A percentile compares a stretch with the other conserved stretches of the same genome.
These are phyloP conservation scores for Gnetum montanum DNA, from an alignment of 75 land plant genomes.

Conservation along the genomic window DNA sequence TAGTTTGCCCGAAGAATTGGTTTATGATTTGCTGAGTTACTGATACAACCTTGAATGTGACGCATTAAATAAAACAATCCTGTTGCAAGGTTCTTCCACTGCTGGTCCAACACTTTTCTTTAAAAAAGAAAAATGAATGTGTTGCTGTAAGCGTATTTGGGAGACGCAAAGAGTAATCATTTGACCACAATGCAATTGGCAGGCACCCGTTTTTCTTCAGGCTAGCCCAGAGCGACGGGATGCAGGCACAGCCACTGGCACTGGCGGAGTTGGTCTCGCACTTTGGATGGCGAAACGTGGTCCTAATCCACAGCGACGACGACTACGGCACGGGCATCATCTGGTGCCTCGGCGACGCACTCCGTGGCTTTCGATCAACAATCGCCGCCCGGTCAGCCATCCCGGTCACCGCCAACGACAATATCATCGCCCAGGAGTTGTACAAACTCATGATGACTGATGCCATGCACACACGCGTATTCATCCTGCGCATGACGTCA, in stretches of 20 bases:
- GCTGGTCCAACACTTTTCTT: too few relatives aligned
- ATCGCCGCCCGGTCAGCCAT: conserved; percentile 34
- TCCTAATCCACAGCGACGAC: conserved; percentile 14
- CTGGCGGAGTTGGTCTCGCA: conserved; percentile 15
- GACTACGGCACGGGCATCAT: conserved; percentile 11
- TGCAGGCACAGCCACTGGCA: conserved; percentile 22
- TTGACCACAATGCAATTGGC: conserved; percentile 9
- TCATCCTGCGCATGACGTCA: conserved; percentile 30
- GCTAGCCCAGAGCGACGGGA: conserved; percentile 16
- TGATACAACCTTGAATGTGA: too few relatives aligned
- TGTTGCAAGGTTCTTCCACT: too few relatives aligned
- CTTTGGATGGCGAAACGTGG: conserved; percentile 28
- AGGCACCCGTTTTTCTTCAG: conserved; percentile 22
- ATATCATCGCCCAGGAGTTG: conserved; percentile 6
- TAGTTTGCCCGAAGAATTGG: too few relatives aligned
- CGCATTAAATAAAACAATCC: too few relatives aligned
- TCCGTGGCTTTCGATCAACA: conserved; percentile 12
- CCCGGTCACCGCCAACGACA: conserved; percentile 13
- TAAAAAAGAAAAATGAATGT: too few relatives aligned
- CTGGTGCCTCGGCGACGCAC: conserved; percentile 7
- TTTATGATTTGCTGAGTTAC: too few relatives aligned
- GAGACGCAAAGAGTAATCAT: conserved; percentile 17
- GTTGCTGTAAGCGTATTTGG: too few relatives aligned
- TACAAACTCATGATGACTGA: conserved; percentile 31
- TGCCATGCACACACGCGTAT: conserved; percentile 41